Base-by-base conservation (phyloP, 495 filamentous ascomycete genomes). In the Hypomontagnella submonticulosa region DNA sequence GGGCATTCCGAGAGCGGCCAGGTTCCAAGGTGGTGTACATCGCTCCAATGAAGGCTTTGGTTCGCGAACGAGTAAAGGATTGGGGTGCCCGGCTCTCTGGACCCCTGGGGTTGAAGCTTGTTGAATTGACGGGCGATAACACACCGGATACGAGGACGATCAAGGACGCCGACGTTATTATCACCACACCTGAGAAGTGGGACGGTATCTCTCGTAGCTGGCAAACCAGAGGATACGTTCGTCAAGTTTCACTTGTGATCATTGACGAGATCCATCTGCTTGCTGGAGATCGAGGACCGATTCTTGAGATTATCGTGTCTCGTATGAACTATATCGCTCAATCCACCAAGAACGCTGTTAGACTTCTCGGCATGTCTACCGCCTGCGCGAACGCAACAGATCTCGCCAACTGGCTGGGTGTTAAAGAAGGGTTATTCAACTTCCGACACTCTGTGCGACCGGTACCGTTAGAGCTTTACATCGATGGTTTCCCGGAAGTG, bases 241-340 rank as follows among this genome's bases (percentile, higher is more conserved):
- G 90, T 41, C 90, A 97, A 79, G 96, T 99, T 40, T 92, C 92
- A 59, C 81, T 98, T 33, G 96, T 99, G 41, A 97, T 99, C 70
- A 98, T 99, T 71, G 95, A 99, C 75, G 95, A 99, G 78, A 98
- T 99, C 58, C 95, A 99, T 77, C 78, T 99, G 32, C 84, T 99
- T 9, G 95, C 96, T 30, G 93, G 96, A 57, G 95, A 98, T 73
- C 87, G 95, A 73, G 95, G 95, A 11, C 95, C 95, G 0, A 97
- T 98, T 84, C 83, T 99, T 12, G 95, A 99, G 79, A 99, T 99
- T 66, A 99, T 99, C 71, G 95, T 99, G 7, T 97, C 93, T 12
- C 87, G 95, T 72, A 99, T 98, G 95, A 98, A 98, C 69, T 99
- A 98, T 73, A 99, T 99, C 72, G 96, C 95, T 3, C 90, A 92